These are phyloP conservation scores for Diaporthe sp. DNA, from an alignment of 2,329 filamentous ascomycete genomes.

Conservation along the genomic window DNA sequence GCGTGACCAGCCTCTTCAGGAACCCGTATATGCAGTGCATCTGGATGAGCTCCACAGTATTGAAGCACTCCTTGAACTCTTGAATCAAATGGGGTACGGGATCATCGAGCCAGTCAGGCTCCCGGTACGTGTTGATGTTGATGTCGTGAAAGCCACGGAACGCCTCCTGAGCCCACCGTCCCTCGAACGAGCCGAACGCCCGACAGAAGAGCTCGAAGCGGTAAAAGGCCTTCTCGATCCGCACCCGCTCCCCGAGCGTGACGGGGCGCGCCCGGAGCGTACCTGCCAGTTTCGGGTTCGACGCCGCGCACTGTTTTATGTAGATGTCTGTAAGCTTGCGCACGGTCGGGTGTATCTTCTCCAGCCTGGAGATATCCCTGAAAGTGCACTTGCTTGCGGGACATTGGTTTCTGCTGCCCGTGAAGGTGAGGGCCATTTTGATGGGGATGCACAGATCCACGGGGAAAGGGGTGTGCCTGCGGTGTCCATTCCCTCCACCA, in stretches of 20 bases:
- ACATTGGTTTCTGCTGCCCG: neutral
- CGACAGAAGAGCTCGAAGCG: slow-evolving; percentile 7
- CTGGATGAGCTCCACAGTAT: neutral
- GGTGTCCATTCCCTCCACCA: neutral
- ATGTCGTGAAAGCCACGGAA: too few relatives aligned
- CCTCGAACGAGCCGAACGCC: neutral
- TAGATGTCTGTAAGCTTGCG: neutral
- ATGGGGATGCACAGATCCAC: neutral
- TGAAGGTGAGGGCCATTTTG: neutral
- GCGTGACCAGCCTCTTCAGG: neutral
- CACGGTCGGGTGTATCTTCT: neutral
- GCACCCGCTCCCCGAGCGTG: neutral
- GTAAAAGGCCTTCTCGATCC: neutral
- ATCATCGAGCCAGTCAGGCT: neutral
- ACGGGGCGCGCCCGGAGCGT: neutral
- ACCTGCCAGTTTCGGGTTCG: neutral
- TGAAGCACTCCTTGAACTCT: neutral
- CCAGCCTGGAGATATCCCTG: neutral
- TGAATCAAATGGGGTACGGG: neutral
- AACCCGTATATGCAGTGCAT: slow-evolving; percentile 5
- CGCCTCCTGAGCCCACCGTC: neutral
- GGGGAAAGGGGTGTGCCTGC: neutral
- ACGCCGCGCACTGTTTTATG: neutral
- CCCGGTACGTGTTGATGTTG: neutral
- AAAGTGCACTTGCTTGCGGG: neutral